These are phyloP conservation scores for Chlamydomonas schloesseri DNA, from an alignment of 139 green algal genomes.

Conservation along the genomic window DNA sequence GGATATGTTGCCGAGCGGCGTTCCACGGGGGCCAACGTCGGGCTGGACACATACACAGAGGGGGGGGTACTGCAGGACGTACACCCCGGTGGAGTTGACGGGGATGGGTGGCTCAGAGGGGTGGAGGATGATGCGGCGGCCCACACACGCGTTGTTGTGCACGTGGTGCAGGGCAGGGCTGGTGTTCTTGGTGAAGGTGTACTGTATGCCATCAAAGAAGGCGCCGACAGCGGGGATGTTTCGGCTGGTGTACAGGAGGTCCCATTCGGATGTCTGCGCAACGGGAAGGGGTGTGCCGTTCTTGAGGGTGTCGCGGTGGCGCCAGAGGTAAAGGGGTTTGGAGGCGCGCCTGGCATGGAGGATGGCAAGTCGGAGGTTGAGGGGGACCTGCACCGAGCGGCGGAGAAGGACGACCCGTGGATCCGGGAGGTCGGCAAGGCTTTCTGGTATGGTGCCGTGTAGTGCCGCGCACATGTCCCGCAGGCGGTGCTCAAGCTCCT, in stretches of 20 bases:
- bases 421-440: background rate
- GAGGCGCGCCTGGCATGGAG: background rate
- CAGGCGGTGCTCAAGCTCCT: no score
- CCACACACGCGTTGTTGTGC: background rate
- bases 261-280: background rate
- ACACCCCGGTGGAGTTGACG: background rate
- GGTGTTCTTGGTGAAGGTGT: background rate
- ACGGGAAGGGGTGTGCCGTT: background rate
- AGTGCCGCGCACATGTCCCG: no score
- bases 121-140: background rate
- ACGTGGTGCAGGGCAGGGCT: background rate
- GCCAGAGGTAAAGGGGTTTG: background rate
- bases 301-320: background rate
- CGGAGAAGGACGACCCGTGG: background rate
- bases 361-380: background rate
- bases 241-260: background rate
- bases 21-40: background rate
- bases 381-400: background rate
- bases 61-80: background rate
- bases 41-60: background rate
- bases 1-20: background rate
- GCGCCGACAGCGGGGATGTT: background rate
- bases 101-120: background rate
- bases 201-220: background rate
- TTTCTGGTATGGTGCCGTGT: no score